Evolutionary conservation across 2,329 filamentous ascomycete genomes (phyloP), one percentile per base, ranked within the genome.

Genomic region (Arthrocladium fulminans): DNA sequence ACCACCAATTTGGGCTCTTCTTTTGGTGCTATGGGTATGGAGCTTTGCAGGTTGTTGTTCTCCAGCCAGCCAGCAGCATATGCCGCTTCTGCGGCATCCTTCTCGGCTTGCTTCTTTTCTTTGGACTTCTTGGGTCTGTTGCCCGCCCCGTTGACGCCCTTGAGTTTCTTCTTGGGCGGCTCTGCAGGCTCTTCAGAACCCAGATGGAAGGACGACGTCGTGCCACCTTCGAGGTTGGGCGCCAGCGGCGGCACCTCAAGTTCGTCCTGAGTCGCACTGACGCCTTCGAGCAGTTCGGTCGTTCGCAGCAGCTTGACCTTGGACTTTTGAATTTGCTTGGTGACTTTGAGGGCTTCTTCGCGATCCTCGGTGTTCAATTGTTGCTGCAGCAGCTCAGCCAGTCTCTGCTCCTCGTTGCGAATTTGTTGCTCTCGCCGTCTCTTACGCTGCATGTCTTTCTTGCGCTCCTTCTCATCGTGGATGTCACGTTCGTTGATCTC

Each of bases 391-490:
- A 88, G 86, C 56, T 84, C 79, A 2, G 84, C 80, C 54, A 92
- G 86, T 69, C 94, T 92, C 63, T 88, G 83, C 63, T 75, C 74
- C 59, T 96, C 90, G 59, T 94, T 85, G 5, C 88, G 90, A 51
- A 94, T 84, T 3, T 88, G 88, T 74, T 96, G 96, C 65, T 97
- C 90, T 15, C 92, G 84, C 37, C 92, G 83, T 51, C 92, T 81
- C 72, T 97, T 98, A 54, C 92, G 85, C 65, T 98, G 92, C 88
- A 98, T 97, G 63, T 98, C 92, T 72, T 98, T 98, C 73, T 98
- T 98, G 56, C 92, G 87, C 68, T 98, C 92, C 70, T 98, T 98
- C 67, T 98, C 92, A 52, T 90, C 88, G 52, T 85, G 84, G 6
- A 96, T 75, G 65, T 96, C 90, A 56, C 88, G 87, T 53, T 88